phyloP scores from a whole-genome alignment of 352 stramenopile genomes.

The Globisporangium cylindrosporum region DNA sequence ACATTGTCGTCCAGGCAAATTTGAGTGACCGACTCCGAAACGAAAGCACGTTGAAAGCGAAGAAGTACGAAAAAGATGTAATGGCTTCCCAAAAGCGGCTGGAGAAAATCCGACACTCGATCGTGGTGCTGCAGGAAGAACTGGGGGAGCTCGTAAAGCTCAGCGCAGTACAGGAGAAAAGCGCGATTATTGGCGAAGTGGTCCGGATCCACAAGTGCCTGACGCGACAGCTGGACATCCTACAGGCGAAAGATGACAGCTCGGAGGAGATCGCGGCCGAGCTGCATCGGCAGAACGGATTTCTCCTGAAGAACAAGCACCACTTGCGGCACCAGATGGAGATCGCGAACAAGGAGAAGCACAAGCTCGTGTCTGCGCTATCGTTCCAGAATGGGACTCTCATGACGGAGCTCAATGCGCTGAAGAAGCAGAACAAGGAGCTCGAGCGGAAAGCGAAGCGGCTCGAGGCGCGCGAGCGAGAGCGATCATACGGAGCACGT shows the following conservation, averaged over 20 bases:
- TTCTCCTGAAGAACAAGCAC: constrained; percentile 71
- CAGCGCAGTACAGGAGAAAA: constrained; percentile 66
- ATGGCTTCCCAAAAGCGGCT: constrained; percentile 29
- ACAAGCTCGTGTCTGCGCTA: constrained; percentile 66
- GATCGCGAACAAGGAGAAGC: constrained; percentile 54
- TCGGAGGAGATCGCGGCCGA: constrained; percentile 62
- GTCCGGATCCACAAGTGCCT: constrained; percentile 66
- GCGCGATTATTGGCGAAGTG: constrained; percentile 51
- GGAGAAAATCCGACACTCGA: constrained; percentile 48
- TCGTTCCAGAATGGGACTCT: constrained; percentile 71
- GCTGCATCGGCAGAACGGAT: constrained; percentile 70
- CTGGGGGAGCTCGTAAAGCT: constrained; percentile 54
- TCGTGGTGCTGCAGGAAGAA: constrained; percentile 64
- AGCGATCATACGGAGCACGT: neutral
- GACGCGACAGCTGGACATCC: constrained; percentile 43
- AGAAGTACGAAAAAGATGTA: constrained; percentile 45
- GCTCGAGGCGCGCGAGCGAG: constrained; percentile 9
- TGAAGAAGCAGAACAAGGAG: constrained; percentile 64
- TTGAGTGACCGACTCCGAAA: constrained; percentile 57
- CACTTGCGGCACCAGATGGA: constrained; percentile 67
- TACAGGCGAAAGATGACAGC: constrained; percentile 50
- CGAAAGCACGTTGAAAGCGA: constrained; percentile 38
- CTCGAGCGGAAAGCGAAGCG: constrained; percentile 36
- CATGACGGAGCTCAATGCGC: constrained; percentile 58
- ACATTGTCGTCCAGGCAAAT: constrained; percentile 69